These are phyloP conservation scores for Elsinoe batatas DNA, from an alignment of 2,329 filamentous ascomycete species.

Conservation along the genomic window DNA sequence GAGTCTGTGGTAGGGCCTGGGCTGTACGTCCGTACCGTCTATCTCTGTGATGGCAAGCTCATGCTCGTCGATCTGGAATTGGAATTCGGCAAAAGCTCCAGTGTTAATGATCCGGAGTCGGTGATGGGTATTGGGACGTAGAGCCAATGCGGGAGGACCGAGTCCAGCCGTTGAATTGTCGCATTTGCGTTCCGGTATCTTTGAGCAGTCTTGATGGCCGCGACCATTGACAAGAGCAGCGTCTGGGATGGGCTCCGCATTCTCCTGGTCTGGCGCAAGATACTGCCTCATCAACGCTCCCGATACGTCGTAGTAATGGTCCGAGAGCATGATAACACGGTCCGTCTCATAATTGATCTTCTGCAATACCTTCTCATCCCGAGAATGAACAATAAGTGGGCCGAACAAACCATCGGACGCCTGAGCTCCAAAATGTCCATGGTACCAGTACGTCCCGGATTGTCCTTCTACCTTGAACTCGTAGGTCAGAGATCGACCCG, in stretches of 20 bases:
- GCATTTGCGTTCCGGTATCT: constrained; percentile 29
- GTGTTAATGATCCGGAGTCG: constrained; percentile 54
- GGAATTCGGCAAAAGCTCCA: constrained; percentile 56
- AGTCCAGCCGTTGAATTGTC: constrained; percentile 24
- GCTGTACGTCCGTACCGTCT: constrained; percentile 53
- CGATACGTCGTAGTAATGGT: constrained; percentile 55
- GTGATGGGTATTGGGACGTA: constrained; percentile 41
- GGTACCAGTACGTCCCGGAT: constrained; percentile 48
- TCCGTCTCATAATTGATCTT: constrained; percentile 41
- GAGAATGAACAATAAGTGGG: constrained; percentile 48
- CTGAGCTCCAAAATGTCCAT: constrained; percentile 51
- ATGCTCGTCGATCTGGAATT: constrained; percentile 57
- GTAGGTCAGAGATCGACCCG: constrained; percentile 47
- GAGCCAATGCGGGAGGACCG: constrained; percentile 24
- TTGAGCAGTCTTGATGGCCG: constrained; percentile 29
- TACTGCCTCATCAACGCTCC: constrained; percentile 43
- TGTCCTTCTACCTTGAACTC: constrained; percentile 45
- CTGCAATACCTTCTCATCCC: constrained; percentile 36
- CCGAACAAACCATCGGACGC: constrained; percentile 53
- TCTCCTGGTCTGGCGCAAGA: constrained; percentile 39
- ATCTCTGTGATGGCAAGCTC: constrained; percentile 53
- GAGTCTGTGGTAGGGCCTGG: constrained; percentile 45
- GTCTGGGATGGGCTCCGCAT: constrained; percentile 48
- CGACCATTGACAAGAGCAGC: constrained; percentile 35
- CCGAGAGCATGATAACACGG: constrained; percentile 53